Evolutionary conservation across 2,329 filamentous ascomycete species (phyloP).

Genomic region (Exophiala lecanii-corni): DNA sequence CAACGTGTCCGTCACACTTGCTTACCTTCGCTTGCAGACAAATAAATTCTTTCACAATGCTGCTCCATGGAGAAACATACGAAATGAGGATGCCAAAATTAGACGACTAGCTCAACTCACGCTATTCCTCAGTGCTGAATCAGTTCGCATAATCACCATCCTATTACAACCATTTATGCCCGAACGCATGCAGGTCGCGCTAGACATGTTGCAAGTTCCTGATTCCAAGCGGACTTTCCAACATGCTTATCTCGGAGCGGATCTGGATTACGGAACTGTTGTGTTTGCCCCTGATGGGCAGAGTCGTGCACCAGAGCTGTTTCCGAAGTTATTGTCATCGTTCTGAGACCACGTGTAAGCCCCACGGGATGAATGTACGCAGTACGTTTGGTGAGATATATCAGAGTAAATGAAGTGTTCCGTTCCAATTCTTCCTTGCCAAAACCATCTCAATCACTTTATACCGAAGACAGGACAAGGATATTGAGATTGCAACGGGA

Average conservation of each 20-base stretch:
- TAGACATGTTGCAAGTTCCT: conserved; percentile 73
- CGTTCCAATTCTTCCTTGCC: too few species aligned
- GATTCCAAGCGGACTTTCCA: conserved; percentile 57
- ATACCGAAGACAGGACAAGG: too few species aligned
- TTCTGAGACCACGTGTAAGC: neutral
- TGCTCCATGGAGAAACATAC: conserved; percentile 62
- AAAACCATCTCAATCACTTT: too few species aligned
- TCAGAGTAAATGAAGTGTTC: too few species aligned
- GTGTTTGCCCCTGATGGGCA: conserved; percentile 36
- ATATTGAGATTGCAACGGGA: too few species aligned
- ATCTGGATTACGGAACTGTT: conserved; percentile 63
- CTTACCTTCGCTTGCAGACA: conserved; percentile 42
- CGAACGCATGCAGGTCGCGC: conserved; percentile 62
- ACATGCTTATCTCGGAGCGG: conserved; percentile 58
- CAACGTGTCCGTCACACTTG: neutral
- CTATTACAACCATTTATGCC: conserved; percentile 91
- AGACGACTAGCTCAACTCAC: conserved; percentile 49
- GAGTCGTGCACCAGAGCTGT: conserved; percentile 9
- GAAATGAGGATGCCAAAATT: conserved; percentile 26
- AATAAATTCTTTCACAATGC: conserved; percentile 63
- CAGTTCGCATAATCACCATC: conserved; percentile 73
- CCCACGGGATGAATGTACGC: too few species aligned
- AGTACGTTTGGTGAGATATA: too few species aligned
- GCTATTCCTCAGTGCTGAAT: conserved; percentile 70
- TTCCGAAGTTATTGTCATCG: conserved; percentile 15